Evolutionary conservation across 345 rosid species (phyloP), one percentile per base, ranked within the genome.

Genomic region (Acer campestre): DNA sequence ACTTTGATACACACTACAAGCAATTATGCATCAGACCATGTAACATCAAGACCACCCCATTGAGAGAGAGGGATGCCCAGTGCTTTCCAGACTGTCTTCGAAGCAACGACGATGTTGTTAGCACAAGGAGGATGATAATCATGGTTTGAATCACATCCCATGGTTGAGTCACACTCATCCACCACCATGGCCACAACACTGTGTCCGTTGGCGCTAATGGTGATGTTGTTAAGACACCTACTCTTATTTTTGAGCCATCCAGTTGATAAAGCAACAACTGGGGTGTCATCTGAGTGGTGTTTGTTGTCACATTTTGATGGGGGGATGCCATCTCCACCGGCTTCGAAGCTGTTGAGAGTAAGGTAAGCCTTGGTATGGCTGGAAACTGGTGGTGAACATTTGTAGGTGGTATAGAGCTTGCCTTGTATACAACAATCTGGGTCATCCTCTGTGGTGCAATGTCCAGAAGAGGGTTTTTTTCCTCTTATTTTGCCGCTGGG

Each of bases 11-110:
- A 38, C 10, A 31, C 12, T 27, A 46, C 23, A 16, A 18, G 18
- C 40, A 63, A 38, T 31, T 46, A 82, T 35, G 82, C 88, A 79
- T 84, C 73, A 20, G 82, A 44, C 86, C 87, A 81, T 7, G 78
- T 62, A 8, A 81, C 63, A 22, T 85, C 77, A 46, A 82, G 20
- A 38, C 46, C 76, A 69, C 90, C 85, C 80, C 72, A 61, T 23
- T 84, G 48, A 1, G 7, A 23, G 17, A 23, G 17, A 11, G 83
- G 77, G 61, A 84, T 81, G 0, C 81, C 84, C 74, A 79, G 70
- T 44, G 83, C 84, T 46, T 82, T 78, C 82, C 87, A 84, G 29
- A 82, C 84, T 3, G 81, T 81, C n/a, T 65, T 69, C 0, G 87
- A 82, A 27, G 82, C 86, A 73, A 73, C 80, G 9, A 75, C 80